phyloP scores from a whole-genome alignment of 2,329 filamentous ascomycete genomes.

The Fusarium nelsonii region DNA sequence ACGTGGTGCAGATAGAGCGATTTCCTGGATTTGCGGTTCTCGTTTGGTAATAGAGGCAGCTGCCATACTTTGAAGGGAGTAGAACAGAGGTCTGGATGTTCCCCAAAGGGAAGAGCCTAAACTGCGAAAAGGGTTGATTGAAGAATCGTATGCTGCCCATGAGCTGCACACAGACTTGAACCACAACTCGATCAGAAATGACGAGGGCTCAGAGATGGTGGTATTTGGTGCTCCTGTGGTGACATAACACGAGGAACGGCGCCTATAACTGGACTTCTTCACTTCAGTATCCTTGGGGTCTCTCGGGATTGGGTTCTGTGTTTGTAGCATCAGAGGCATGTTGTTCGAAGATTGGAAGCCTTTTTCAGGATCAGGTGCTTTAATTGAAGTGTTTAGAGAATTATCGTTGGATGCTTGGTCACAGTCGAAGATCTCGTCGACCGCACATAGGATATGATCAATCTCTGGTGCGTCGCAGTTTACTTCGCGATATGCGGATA shows the following conservation, averaged over 20 bases:
- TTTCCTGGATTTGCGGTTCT: constrained; percentile 34
- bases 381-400: background rate
- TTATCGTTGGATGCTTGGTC: fast-evolving
- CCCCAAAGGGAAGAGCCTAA: constrained; percentile 34
- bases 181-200: constrained; percentile 35
- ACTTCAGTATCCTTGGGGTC: constrained; percentile 3
- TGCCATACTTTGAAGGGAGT: constrained; percentile 42
- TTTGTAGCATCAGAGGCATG: constrained; percentile 8
- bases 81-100: constrained; percentile 29
- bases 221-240: constrained; percentile 1
- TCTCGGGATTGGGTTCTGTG: background rate
- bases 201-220: constrained; percentile 34
- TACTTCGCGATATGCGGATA: background rate
- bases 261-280: background rate
- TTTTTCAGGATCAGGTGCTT: fast-evolving
- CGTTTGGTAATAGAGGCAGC: constrained; percentile 29
- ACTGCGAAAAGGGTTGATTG: constrained; percentile 33
- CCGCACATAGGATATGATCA: too few relatives aligned
- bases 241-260: background rate
- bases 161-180: constrained; percentile 42
- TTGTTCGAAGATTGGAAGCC: background rate
- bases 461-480: fast-evolving
- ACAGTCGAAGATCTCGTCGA: fast-evolving
- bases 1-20: constrained; percentile 25
- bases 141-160: constrained; percentile 43